Evolutionary conservation across 2,329 filamentous ascomycete species (phyloP).

Genomic region (Nothophaeocryptopus gaeumannii): DNA sequence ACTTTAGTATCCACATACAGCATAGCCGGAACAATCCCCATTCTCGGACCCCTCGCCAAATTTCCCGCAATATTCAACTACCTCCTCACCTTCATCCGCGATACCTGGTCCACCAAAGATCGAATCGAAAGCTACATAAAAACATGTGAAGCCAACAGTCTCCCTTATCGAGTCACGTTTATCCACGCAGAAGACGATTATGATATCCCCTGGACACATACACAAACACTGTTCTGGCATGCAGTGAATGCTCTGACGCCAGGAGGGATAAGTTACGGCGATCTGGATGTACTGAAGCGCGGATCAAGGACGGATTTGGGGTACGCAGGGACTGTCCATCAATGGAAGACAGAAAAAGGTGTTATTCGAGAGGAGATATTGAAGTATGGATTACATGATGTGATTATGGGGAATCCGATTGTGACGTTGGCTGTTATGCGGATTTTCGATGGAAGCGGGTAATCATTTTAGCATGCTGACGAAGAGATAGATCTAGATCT

Average conservation of each 20-base stretch:
- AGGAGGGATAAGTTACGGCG: constrained; percentile 41
- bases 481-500: too few species aligned
- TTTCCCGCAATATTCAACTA: constrained; percentile 48
- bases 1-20: constrained; percentile 57
- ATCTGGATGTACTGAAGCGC: constrained; percentile 47
- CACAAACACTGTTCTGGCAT: constrained; percentile 53
- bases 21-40: constrained; percentile 54
- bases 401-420: constrained; percentile 57
- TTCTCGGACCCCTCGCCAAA: constrained; percentile 52
- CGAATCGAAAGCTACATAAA: constrained; percentile 48
- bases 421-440: constrained; percentile 52
- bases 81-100: constrained; percentile 48
- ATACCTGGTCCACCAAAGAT: constrained; percentile 52
- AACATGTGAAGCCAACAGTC: constrained; percentile 32
- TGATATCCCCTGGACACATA: constrained; percentile 53
- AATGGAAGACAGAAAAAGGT: constrained; percentile 48
- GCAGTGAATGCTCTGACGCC: constrained; percentile 51
- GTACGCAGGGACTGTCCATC: constrained; percentile 50
- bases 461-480: too few species aligned
- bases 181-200: constrained; percentile 55
- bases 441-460: too few species aligned
- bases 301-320: constrained; percentile 42
- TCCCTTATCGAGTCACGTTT: constrained; percentile 47
- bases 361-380: constrained; percentile 55
- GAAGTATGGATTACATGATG: constrained; percentile 57